Base-by-base conservation (phyloP, 169 alveolate genomes). In the Cryptosporidium viatorum region DNA sequence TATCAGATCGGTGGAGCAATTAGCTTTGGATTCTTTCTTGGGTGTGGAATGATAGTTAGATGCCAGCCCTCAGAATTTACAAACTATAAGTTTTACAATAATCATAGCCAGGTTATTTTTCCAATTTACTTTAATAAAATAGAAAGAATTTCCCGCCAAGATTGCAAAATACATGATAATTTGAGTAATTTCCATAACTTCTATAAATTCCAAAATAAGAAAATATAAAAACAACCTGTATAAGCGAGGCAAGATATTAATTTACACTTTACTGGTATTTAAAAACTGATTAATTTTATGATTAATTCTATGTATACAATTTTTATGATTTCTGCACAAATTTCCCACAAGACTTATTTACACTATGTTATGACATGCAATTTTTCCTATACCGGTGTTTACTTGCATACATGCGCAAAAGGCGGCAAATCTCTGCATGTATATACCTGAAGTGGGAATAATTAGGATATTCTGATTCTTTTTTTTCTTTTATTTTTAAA, bases 31-130 rank as follows among this genome's bases (percentile, higher is more conserved):
- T 95, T 95, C 91, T 95, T 95, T 65, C 85, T 95, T 45, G 97
- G 97, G n/a, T 95, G 97, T 52, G 97, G 97, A 23, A 95, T 95
- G 97, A 67, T 95, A 21, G 97, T 95, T 58, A 91, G 97, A 35
- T 95, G 97, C 75, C 93, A 93, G 85, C 50, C 55, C 21, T 14
- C 29, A 62, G 41, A 80, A 18, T 41, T 48, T 14, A 26, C 67
- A 3, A 48, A 33, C 1, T 8, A 69, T 35, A 26, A 51, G 12
- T 52, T 55, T 55, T 6, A 16, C 0, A n/a, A 16, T 55, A 55
- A 16, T 3, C 7, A 26, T 55, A 55, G 35, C 10, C 16, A 55
- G 39, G 67, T 55, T 4, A 55, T 55, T 23, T 55, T 21, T 55
- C 67, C 31, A 55, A 23, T 55, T 21, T 55, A 55, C 37, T n/a